Percentiles rank a stretch among this genome's conserved stretches.
These are phyloP conservation scores for Aspergillus fijiensis DNA, from an alignment of 2,329 filamentous ascomycete genomes.

Conservation along the genomic window DNA sequence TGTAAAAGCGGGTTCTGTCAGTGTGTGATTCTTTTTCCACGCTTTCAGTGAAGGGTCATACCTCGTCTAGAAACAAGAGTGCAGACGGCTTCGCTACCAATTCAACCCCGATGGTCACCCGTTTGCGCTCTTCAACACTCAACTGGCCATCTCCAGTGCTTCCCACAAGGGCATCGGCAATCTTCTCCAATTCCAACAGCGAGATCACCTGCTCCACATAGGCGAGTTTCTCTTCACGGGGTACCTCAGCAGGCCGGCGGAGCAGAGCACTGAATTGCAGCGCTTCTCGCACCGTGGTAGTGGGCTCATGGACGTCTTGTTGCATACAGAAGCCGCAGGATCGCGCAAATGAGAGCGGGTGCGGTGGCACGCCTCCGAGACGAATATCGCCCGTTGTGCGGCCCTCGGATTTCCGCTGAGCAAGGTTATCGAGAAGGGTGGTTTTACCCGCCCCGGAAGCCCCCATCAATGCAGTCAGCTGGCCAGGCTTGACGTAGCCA, in stretches of 20 bases:
- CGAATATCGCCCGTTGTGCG: conserved; percentile 81
- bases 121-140: conserved; percentile 56
- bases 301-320: conserved; percentile 75
- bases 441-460: conserved; percentile 88
- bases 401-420: conserved; percentile 78
- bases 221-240: conserved; percentile 70
- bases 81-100: conserved; percentile 84
- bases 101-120: conserved; percentile 88
- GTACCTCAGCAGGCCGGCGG: conserved; percentile 71
- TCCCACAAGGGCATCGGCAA: conserved; percentile 83
- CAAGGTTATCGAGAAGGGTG: conserved; percentile 78
- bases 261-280: conserved; percentile 80
- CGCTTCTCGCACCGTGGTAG: conserved; percentile 81
- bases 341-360: conserved; percentile 40
- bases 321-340: conserved; percentile 40
- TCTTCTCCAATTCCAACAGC: conserved; percentile 82
- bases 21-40: too few relatives aligned
- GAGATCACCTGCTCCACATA: conserved; percentile 81
- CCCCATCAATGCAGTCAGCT: conserved; percentile 59
- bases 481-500: conserved; percentile 57
- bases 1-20: conserved; percentile 36
- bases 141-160: conserved; percentile 70
- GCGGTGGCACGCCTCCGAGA: conserved; percentile 67
- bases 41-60: too few relatives aligned
- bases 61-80: conserved; percentile 77